These are phyloP conservation scores for Smithsoniella earleae DNA, from an alignment of 163 green algal genomes.

Conservation along the genomic window DNA sequence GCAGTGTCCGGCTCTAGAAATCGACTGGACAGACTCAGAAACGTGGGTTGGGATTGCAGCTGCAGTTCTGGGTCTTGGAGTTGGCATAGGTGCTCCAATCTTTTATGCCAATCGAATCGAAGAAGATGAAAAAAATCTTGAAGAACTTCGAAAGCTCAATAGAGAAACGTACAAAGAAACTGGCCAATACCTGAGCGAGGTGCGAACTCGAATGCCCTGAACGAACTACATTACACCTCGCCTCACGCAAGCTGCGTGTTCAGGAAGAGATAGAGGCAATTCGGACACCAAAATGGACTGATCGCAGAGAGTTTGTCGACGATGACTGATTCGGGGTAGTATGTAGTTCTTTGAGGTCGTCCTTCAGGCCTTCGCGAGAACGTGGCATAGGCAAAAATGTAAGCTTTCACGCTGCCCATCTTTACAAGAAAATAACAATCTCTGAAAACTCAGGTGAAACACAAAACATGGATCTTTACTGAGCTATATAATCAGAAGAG, in stretches of 20 bases:
- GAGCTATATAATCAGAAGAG: too few species aligned
- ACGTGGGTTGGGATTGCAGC: slow-evolving; percentile 18
- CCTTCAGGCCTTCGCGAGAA: too few species aligned
- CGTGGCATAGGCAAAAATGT: not conserved
- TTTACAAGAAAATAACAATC: too few species aligned
- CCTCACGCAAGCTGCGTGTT: slow-evolving; percentile 1
- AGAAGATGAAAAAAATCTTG: slow-evolving; percentile 55
- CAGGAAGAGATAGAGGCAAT: slow-evolving; percentile 57
- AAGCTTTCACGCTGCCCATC: too few species aligned
- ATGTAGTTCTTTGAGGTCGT: too few species aligned
- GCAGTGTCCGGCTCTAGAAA: slow-evolving; percentile 2
- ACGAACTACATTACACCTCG: not conserved
- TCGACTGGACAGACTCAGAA: slow-evolving; percentile 26
- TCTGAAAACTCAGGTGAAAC: too few species aligned
- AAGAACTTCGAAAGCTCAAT: slow-evolving; percentile 58
- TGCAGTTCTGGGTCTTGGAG: slow-evolving; percentile 38
- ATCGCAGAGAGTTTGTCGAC: slow-evolving; percentile 33
- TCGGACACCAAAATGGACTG: slow-evolving; percentile 58
- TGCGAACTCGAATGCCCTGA: slow-evolving; percentile 30
- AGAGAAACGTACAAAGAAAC: slow-evolving; percentile 49
- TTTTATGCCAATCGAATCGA: slow-evolving; percentile 57
- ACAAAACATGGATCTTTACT: too few species aligned
- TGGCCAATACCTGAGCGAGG: slow-evolving; percentile 59
- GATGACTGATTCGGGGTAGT: too few species aligned
- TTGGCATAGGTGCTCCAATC: slow-evolving; percentile 46